Conservation (phyloP, 169 alveolate species). For the Neospora caninum region DNA sequence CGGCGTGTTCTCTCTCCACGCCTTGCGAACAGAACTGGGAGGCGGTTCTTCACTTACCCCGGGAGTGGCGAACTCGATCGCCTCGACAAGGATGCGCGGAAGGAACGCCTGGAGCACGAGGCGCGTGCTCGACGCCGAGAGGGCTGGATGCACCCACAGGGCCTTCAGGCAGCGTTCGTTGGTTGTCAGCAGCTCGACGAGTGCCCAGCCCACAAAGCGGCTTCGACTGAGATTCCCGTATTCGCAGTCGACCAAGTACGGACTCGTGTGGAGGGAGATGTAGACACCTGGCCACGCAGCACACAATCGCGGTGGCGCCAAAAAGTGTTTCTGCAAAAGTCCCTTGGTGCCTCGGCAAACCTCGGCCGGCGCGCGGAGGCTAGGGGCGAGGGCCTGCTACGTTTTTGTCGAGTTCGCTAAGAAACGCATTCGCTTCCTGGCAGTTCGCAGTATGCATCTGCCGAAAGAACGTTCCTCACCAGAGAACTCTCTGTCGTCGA, state of each 20-base stretch:
- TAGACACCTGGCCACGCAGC: conserved; percentile 58
- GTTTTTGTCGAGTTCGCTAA: too few species aligned
- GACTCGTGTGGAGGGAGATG: conserved; percentile 72
- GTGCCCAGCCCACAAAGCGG: conserved; percentile 75
- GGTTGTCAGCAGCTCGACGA: conserved; percentile 74
- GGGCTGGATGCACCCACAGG: conserved; percentile 75
- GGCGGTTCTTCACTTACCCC: not conserved
- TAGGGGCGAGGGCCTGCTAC: too few species aligned
- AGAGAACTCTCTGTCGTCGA: conserved; percentile 75
- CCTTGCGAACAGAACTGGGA: too few species aligned
- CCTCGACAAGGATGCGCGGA: conserved; percentile 73
- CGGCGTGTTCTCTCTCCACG: too few species aligned
- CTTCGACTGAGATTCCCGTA: conserved; percentile 74
- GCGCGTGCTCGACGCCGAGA: conserved; percentile 74
- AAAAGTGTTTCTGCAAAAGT: not conserved
- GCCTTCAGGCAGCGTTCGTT: conserved; percentile 77
- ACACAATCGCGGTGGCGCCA: not conserved
- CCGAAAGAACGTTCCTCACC: conserved; percentile 36
- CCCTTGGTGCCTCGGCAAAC: not conserved
- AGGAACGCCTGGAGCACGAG: conserved; percentile 70
- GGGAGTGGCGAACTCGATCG: conserved; percentile 65
- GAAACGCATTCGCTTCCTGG: too few species aligned
- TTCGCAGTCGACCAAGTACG: conserved; percentile 70
- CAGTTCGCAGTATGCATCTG: too few species aligned
- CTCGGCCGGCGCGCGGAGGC: too few species aligned